Evolutionary conservation across 2,329 filamentous ascomycete genomes (phyloP).

Genomic region (Botrytis tulipae): DNA sequence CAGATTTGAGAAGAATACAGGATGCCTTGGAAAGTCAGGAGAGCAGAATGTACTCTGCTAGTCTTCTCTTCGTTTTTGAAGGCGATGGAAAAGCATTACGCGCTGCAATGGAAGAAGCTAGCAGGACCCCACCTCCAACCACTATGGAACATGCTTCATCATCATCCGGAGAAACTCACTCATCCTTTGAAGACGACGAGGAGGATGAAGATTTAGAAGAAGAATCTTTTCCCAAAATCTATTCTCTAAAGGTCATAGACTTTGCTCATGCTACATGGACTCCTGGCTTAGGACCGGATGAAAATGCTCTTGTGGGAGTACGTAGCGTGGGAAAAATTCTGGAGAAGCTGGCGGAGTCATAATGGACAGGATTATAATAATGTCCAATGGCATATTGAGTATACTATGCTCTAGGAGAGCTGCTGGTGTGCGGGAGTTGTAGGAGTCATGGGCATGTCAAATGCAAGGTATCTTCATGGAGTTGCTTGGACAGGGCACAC

Average conservation of each 20-base stretch:
- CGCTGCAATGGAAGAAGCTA: slow-evolving; percentile 39
- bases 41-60: slow-evolving; percentile 59
- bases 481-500: slow-evolving; percentile 21
- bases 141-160: slow-evolving; percentile 36
- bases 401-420: background rate
- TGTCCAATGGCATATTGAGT: background rate
- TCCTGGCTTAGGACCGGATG: slow-evolving; percentile 78
- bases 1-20: slow-evolving; percentile 53
- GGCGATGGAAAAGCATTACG: slow-evolving; percentile 57
- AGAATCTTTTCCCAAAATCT: slow-evolving; percentile 62
- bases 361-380: background rate
- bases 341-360: slow-evolving; percentile 46
- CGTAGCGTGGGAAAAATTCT: slow-evolving; percentile 71
- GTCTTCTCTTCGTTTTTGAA: slow-evolving; percentile 61
- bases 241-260: slow-evolving; percentile 85
- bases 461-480: slow-evolving; percentile 14
- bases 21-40: slow-evolving; percentile 54
- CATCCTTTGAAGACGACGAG: slow-evolving; percentile 43
- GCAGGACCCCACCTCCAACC: slow-evolving; percentile 34
- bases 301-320: slow-evolving; percentile 76
- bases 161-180: slow-evolving; percentile 28
- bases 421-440: background rate
- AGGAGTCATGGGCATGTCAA: slow-evolving; percentile 19
- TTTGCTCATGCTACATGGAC: slow-evolving; percentile 89
- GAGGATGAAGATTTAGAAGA: slow-evolving; percentile 55